Base-by-base conservation (phyloP, 2,329 filamentous ascomycete species). In the Fonsecaea erecta region DNA sequence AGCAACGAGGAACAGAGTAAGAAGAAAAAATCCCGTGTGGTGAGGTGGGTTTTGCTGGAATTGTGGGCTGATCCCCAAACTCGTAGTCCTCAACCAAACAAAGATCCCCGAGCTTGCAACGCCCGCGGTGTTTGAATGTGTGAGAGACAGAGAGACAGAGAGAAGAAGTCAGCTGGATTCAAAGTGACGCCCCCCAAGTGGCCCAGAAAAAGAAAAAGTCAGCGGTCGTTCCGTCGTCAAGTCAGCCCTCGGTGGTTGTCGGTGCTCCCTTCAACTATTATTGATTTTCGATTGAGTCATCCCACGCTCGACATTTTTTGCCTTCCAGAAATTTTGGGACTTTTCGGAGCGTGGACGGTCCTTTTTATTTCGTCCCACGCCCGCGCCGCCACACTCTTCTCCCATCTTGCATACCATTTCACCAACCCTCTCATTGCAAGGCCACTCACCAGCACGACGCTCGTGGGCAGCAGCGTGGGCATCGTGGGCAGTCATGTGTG, bases 401-500 rank as follows among this genome's bases (percentile, higher is more conserved):
- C 60, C 59, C 53, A 60, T 52, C 64, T 64, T 62, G 65, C 67
- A 70, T 63, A 51, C 51, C 57, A 73, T 69, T 75, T 73, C 57
- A 18, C 74, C 28, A 30, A 62, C 53, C 52, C 55, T 52, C 58
- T 30, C 30, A 26, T 48, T 60, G 48, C 32, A 63, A 61, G 55
- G 55, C 28, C 52, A 62, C 14, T 8, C 28, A 32, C 32, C 52
- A 62, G 32, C 52, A 57, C 30, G 21, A 53, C 61, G 58, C 43
- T 65, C 65, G 62, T 65, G 65, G 62, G 78, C 43, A 48, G 43
- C 57, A 48, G 43, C 57, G 57, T 60, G 57, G 57, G 57, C 40
- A 60, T 61, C 58, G 58, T 61, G 58, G 48, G 58, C 58, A 61
- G 90, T 78, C 74, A 97, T 97, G 93, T 97, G 93, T 89, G 93